Percentiles rank a stretch among this genome's conserved stretches.
Conservation (phyloP, 2,329 filamentous ascomycete species). For the Colletotrichum chrysophilum region DNA sequence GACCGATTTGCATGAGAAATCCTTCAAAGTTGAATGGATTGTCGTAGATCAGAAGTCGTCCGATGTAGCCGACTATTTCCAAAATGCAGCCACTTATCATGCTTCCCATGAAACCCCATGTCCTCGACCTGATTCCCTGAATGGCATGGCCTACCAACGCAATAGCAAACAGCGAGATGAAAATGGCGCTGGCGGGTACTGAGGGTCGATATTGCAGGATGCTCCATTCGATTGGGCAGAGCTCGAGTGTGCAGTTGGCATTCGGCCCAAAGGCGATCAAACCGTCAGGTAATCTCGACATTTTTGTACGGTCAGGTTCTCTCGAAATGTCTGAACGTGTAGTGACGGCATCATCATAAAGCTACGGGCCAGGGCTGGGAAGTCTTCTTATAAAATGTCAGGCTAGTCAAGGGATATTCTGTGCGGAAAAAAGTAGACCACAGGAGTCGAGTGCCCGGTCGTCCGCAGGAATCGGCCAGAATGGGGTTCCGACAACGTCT, state of each 20-base stretch:
- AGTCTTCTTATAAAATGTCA: not conserved
- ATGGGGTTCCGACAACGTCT: not conserved
- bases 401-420: not conserved
- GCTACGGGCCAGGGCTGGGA: not conserved
- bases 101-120: conserved; percentile 48
- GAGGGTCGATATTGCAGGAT: conserved; percentile 47
- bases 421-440: not conserved
- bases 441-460: not conserved
- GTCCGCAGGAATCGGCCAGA: conserved; percentile 1
- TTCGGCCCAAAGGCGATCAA: conserved; percentile 42
- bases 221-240: conserved; percentile 46
- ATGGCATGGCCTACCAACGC: conserved; percentile 45
- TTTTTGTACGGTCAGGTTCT: not conserved
- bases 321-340: not conserved
- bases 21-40: conserved; percentile 63
- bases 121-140: conserved; percentile 46
- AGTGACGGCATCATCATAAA: not conserved
- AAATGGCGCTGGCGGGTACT: conserved; percentile 36
- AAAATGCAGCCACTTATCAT: conserved; percentile 60
- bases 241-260: conserved; percentile 50
- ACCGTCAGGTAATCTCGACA: conserved; percentile 7
- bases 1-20: conserved; percentile 67
- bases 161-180: conserved; percentile 45
- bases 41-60: conserved; percentile 58
- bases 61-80: conserved; percentile 68